Base-by-base conservation (phyloP, 2,329 filamentous ascomycete species). In the Beauveria medogensis region DNA sequence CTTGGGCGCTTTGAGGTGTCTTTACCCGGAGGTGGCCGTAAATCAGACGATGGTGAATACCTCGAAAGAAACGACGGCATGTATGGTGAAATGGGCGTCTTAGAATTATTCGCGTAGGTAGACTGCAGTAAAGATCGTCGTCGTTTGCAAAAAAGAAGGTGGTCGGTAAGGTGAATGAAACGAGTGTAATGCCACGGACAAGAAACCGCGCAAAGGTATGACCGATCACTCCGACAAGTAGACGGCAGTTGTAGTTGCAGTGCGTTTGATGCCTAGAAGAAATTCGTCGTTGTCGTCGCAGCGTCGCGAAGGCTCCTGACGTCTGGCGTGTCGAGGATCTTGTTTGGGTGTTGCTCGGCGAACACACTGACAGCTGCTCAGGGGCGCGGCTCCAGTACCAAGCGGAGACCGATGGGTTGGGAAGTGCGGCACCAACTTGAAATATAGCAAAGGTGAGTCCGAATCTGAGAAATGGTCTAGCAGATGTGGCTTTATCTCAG, bases 221-320 rank as follows among this genome's bases (percentile, higher is more conserved):
- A 26, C 3, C 18, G 20, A 20, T 48, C 20, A 40, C 14, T 41
- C 28, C 30, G 14, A 26, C 12, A 37, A 48, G 7, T 3, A 57
- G 14, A 26, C 55, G 8, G 44, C 14, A 22, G 40, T 48, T 26
- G 9, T 18, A 57, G 20, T 16, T 12, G 12, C 26, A 37, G 30
- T 20, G 37, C 46, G 46, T 51, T 37, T 43, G 46, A 43, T 58
- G 55, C 30, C 46, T 20, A 43, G 34, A 7, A 43, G 20, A 30
- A 58, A 43, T 26, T 43, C 26, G 55, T 59, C 37, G 40, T 52
- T n/a, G 56, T 59, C 24, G 50, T 52, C 28, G 50, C 50, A 16
- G 40, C 37, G 57, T 47, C 26, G 48, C 22, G 57, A 59, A 51
- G 20, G 57, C 57, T 59, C 57, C 57, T 59, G 47, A 53, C 57